Evolutionary conservation across 2,329 filamentous ascomycete genomes (phyloP), one percentile per base, ranked within the genome.

Genomic region (Curvularia sp.): DNA sequence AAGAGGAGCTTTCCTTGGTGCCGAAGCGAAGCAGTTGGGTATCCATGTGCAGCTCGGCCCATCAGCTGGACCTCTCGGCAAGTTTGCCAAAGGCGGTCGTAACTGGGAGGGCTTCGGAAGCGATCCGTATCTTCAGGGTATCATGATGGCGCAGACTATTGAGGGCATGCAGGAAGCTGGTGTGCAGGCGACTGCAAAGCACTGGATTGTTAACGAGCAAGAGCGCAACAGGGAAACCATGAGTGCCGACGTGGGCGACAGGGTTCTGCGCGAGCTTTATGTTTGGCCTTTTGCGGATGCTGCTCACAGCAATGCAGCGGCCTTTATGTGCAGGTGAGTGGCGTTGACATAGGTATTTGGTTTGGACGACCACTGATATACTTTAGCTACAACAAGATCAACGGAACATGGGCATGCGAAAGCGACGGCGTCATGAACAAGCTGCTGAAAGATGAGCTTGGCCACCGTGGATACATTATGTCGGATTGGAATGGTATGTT

Each of bases 281-380:
- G 80, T 89, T 26, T 93, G 90, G 90, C 90, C 90, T 0, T 93
- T 93, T 70, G 88, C 85, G 26, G 89, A 93, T 69, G 88, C 88
- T 1, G 85, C 92, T 53, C 82, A 82, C 55, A 89, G 89, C 8
- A 88, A 89, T 10, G 88, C 89, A 47, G 75, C 78, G 12, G 78
- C 78, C 2, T 69, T 83, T 13, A 84, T 84, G 82, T 83, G 80
- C 71, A 61, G 56, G 56, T 58, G 28, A 15, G 51, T 42, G n/a
- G 10, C 20, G 5, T 10, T 50, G 51, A n/a, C 18, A 60, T 57
- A 8, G 10, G 13, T 28, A n/a, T 28, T 28, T 7, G 12, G n/a
- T 20, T 18, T 35, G 13, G 18, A 10, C 20, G 58, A 20, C 30
- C 28, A 22, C 55, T 58, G 22, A 58, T 7, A 10, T 39, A 9